These are phyloP conservation scores for Phragmites australis DNA, from an alignment of 176 grass and related monocot species.

Conservation along the genomic window DNA sequence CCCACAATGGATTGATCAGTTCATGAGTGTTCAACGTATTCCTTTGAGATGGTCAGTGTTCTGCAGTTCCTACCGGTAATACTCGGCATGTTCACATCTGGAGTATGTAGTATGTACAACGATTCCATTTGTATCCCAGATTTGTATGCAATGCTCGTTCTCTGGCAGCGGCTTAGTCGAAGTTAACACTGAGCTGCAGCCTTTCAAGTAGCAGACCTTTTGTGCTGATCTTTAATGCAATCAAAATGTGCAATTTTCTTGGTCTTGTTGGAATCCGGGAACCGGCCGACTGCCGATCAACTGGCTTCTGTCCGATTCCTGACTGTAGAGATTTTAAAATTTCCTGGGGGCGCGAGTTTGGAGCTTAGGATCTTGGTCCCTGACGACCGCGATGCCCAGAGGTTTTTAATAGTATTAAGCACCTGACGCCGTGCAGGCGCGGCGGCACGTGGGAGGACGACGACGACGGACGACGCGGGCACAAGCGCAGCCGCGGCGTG, in stretches of 20 bases:
- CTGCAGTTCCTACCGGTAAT: background rate
- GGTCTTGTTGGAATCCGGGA: conserved; percentile 13
- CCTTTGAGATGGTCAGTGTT: background rate
- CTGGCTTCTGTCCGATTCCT: conserved; percentile 29
- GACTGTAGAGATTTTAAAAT: conserved; percentile 14
- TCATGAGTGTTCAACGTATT: background rate
- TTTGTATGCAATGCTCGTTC: background rate
- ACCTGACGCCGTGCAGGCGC: conserved; percentile 14
- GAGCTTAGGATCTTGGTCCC: conserved; percentile 40
- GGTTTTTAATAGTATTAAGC: background rate
- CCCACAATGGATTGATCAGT: background rate
- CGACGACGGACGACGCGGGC: background rate
- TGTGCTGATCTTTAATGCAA: background rate
- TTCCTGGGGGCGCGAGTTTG: background rate
- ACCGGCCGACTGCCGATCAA: conserved; percentile 27
- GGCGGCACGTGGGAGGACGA: background rate
- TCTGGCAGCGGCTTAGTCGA: conserved; percentile 14
- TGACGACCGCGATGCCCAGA: background rate
- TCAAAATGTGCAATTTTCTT: background rate
- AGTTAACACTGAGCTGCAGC: background rate
- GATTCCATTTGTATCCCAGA: background rate
- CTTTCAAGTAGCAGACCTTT: background rate
- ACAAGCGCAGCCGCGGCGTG: background rate
- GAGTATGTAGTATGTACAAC: background rate
- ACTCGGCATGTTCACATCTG: conserved; percentile 11